A percentile compares a stretch with the other conserved stretches of the same genome.
phyloP scores from a whole-genome alignment of 768 basidiomycete species.

The Lactifluus volemus region DNA sequence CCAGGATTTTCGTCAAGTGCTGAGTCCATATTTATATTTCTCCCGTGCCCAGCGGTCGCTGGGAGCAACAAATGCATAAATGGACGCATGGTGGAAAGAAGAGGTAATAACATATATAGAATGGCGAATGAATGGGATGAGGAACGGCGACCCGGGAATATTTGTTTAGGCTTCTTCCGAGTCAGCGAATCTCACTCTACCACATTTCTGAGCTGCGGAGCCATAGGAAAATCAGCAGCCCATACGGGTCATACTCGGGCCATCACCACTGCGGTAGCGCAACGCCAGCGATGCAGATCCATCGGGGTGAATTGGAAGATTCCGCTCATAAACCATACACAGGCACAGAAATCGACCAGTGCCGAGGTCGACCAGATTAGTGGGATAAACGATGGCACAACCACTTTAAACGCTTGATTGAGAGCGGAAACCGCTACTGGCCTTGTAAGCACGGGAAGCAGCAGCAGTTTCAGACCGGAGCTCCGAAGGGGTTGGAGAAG shows the following conservation, averaged over 20 bases:
- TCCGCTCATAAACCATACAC: slow-evolving; percentile 30
- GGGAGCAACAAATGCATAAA: slow-evolving; percentile 55
- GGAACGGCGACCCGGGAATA: no score
- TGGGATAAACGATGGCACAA: slow-evolving; percentile 32
- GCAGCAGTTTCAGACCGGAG: no score
- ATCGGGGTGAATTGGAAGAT: slow-evolving; percentile 29
- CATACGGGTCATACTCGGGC: neutral
- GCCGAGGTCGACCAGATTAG: slow-evolving; percentile 39
- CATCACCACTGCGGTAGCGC: neutral
- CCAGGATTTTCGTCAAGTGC: no score
- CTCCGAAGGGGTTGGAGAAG: no score
- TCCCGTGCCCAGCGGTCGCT: slow-evolving; percentile 56
- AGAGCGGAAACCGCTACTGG: slow-evolving; percentile 34
- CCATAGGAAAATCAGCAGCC: neutral
- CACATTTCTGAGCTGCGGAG: neutral
- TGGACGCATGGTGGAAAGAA: neutral
- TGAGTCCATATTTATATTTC: slow-evolving; percentile 58
- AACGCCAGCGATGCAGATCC: slow-evolving; percentile 19
- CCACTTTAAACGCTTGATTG: slow-evolving; percentile 37
- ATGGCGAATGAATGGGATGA: no score
- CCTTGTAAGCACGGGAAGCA: no score
- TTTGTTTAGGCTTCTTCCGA: no score
- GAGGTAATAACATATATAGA: no score
- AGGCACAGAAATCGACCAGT: slow-evolving; percentile 29
- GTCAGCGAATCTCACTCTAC: neutral